These are phyloP conservation scores for Panellus pusillus DNA, from an alignment of 768 basidiomycete species.

Conservation along the genomic window DNA sequence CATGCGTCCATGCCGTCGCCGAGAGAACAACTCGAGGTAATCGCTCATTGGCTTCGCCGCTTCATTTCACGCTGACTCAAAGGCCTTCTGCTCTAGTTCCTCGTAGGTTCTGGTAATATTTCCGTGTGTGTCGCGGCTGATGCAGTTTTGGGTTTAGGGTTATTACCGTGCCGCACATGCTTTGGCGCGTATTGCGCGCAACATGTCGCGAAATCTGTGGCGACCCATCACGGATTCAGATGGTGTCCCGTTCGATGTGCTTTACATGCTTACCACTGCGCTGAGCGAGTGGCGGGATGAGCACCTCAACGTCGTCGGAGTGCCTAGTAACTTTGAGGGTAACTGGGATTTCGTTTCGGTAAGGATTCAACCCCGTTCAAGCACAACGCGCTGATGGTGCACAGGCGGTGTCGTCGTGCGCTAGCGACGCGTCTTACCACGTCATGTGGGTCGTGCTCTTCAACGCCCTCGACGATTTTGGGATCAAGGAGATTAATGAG, in stretches of 20 bases:
- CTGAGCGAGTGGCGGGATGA: slow-evolving; percentile 75
- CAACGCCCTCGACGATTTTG: slow-evolving; percentile 82
- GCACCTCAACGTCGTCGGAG: slow-evolving; percentile 77
- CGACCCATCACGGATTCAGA: slow-evolving; percentile 72
- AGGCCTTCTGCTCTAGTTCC: slow-evolving; percentile 45
- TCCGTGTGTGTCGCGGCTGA: slow-evolving; percentile 18
- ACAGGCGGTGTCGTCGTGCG: slow-evolving; percentile 58
- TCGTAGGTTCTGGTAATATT: slow-evolving; percentile 46
- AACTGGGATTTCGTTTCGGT: slow-evolving; percentile 89
- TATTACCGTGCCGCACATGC: slow-evolving; percentile 85
- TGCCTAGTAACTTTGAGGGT: slow-evolving; percentile 79
- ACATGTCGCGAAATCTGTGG: slow-evolving; percentile 82
- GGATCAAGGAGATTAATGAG: slow-evolving; percentile 72
- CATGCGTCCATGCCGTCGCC: slow-evolving; percentile 57
- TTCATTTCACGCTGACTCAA: slow-evolving; percentile 9
- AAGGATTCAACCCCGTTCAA: slow-evolving; percentile 19
- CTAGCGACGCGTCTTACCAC: slow-evolving; percentile 88
- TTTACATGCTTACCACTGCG: slow-evolving; percentile 54
- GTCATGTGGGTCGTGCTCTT: slow-evolving; percentile 88
- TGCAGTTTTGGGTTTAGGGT: slow-evolving; percentile 48
- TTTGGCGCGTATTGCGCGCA: slow-evolving; percentile 78
- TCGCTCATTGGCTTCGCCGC: slow-evolving; percentile 3
- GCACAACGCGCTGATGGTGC: neutral
- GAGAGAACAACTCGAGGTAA: slow-evolving; percentile 78
- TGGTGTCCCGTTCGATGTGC: slow-evolving; percentile 71